Percentiles rank a stretch among this genome's conserved stretches.
Conservation (phyloP, 257 asterid genomes). For the Dorcoceras hygrometricum region DNA sequence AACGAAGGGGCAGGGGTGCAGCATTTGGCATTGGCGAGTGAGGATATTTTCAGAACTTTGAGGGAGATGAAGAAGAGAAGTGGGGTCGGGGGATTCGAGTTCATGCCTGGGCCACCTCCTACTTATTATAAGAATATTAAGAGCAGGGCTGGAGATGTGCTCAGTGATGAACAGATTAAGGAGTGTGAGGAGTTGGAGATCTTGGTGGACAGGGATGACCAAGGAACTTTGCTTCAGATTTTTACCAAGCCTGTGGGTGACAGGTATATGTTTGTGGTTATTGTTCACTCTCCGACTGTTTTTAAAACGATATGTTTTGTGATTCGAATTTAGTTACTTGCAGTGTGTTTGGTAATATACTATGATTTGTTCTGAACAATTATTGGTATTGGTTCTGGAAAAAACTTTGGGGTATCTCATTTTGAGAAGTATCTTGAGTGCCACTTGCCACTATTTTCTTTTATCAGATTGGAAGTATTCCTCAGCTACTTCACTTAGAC, state of each 20-base stretch:
- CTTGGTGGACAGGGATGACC: conserved; percentile 93
- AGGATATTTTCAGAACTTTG: conserved; percentile 72
- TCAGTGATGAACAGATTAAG: conserved; percentile 69
- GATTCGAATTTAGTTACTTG: not conserved
- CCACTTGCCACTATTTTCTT: not conserved
- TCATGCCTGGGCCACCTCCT: conserved; percentile 88
- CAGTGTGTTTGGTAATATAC: not conserved
- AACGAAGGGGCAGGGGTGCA: conserved; percentile 93
- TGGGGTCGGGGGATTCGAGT: conserved; percentile 82
- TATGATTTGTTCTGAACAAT: too few relatives aligned
- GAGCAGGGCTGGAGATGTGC: conserved; percentile 67
- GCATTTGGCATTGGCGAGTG: conserved; percentile 78
- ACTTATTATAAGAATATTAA: conserved; percentile 75
- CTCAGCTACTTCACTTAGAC: not conserved
- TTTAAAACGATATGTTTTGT: not conserved
- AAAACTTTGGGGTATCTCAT: not conserved
- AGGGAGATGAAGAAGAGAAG: conserved; percentile 92
- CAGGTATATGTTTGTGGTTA: conserved; percentile 45
- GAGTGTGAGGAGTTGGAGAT: conserved; percentile 91
- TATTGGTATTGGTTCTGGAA: not conserved
- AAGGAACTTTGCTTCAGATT: conserved; percentile 94
- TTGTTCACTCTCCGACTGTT: not conserved
- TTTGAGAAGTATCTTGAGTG: not conserved
- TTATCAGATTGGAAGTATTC: too few relatives aligned
- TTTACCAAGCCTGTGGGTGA: conserved; percentile 97